Conservation (phyloP, 2,329 filamentous ascomycete genomes). For the Microthyrium microscopicum region DNA sequence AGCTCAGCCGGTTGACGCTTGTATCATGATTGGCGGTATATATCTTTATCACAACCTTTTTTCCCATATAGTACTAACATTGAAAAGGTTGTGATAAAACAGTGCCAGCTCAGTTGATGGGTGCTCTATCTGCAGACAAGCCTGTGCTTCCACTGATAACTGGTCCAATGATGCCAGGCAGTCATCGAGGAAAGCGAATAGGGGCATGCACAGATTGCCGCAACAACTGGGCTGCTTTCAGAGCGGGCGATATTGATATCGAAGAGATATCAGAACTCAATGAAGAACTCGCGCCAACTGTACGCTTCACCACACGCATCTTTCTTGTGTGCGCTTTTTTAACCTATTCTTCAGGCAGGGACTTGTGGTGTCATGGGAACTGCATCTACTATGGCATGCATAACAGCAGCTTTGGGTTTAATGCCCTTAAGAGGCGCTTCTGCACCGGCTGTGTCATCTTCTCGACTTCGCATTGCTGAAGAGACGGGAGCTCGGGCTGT, state of each 20-base stretch:
- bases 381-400: conserved; percentile 39
- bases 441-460: conserved; percentile 36
- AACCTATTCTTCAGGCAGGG: conserved; percentile 18
- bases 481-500: conserved; percentile 35
- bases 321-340: background rate
- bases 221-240: conserved; percentile 54
- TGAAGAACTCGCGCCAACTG: conserved; percentile 55
- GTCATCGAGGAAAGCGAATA: conserved; percentile 44
- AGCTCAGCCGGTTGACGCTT: conserved; percentile 53
- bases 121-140: conserved; percentile 57
- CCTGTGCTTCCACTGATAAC: conserved; percentile 52
- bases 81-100: background rate
- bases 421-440: conserved; percentile 36
- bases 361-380: conserved; percentile 44
- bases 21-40: conserved; percentile 48
- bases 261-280: conserved; percentile 57
- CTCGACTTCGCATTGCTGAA: conserved; percentile 35
- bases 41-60: too few relatives aligned
- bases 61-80: too few relatives aligned
- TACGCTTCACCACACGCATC: conserved; percentile 17
- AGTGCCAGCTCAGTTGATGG: conserved; percentile 49
- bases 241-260: conserved; percentile 49
- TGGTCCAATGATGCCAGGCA: conserved; percentile 61
- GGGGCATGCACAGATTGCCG: conserved; percentile 62
- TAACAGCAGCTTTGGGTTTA: conserved; percentile 34